A percentile compares a stretch with the other conserved stretches of the same genome.
These are phyloP conservation scores for Xylaria telfairii DNA, from an alignment of 495 filamentous ascomycete species.

Conservation along the genomic window DNA sequence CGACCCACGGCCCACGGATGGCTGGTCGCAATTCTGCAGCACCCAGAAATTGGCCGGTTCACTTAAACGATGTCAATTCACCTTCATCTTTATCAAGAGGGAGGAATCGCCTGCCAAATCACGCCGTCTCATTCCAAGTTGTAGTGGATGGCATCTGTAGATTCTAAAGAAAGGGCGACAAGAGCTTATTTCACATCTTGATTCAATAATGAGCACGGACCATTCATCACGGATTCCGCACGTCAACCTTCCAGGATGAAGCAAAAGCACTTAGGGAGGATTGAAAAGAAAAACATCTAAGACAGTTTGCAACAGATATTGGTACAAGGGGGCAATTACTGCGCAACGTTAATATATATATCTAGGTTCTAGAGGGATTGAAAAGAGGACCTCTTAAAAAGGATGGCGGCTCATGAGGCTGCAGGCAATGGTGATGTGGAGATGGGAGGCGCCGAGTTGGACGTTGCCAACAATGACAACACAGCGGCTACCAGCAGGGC, in stretches of 20 bases:
- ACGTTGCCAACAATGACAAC: conserved; percentile 9
- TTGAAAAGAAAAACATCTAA: neutral
- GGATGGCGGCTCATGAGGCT: conserved; percentile 16
- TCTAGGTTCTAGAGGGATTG: neutral
- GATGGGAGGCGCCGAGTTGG: conserved; percentile 25
- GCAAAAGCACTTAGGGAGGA: conserved; percentile 10
- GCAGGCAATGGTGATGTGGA: conserved; percentile 23
- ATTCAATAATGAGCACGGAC: conserved; percentile 25
- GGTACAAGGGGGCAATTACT: neutral
- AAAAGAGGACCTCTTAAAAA: neutral
- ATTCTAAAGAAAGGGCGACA: neutral
- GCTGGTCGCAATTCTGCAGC: neutral
- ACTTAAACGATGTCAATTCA: neutral
- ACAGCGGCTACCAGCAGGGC: conserved; percentile 18
- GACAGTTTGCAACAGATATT: neutral
- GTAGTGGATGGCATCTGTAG: neutral
- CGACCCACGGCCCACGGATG: too few relatives aligned
- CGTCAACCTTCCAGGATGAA: conserved; percentile 26
- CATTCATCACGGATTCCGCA: conserved; percentile 15
- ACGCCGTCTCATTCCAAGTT: neutral
- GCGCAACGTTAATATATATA: neutral
- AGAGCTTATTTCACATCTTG: neutral
- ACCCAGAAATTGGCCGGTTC: neutral
- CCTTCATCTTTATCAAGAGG: neutral
- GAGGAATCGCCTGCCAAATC: neutral